Conservation (phyloP, 2,329 filamentous ascomycete species). For the Fusarium longipes region DNA sequence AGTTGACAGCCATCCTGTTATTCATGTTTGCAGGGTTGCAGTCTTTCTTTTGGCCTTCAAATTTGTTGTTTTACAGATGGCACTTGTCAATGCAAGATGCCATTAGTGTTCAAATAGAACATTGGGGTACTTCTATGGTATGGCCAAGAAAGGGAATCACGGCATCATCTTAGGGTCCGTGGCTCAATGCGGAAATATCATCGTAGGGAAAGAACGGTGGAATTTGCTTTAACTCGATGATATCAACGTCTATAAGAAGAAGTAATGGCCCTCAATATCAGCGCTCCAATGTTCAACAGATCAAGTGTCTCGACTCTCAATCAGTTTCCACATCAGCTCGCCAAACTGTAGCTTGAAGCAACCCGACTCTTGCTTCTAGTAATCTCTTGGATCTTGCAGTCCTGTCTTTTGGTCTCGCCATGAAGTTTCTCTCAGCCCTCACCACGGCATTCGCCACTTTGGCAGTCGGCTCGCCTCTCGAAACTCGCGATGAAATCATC, state of each 20-base stretch:
- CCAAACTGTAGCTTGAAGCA: not conserved
- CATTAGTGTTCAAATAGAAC: not conserved
- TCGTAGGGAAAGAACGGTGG: no score
- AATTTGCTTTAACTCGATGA: rapidly evolving
- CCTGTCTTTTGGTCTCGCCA: not conserved
- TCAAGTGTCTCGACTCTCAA: no score
- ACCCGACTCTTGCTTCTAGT: not conserved
- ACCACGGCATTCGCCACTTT: conserved; percentile 30
- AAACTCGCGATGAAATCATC: conserved; percentile 17
- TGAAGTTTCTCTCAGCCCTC: conserved; percentile 34
- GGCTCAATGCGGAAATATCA: conserved; percentile 7
- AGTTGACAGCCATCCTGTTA: rapidly evolving
- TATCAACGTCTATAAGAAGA: conserved; percentile 16
- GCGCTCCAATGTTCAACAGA: no score
- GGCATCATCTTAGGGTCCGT: conserved; percentile 3
- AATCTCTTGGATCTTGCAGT: rapidly evolving
- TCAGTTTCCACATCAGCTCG: not conserved
- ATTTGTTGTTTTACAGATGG: conserved; percentile 15
- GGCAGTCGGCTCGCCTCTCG: conserved; percentile 28
- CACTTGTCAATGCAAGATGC: not conserved
- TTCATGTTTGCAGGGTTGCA: not conserved
- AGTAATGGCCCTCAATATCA: not conserved
- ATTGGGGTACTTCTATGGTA: not conserved
- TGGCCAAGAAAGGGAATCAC: conserved; percentile 17
- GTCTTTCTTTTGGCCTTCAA: not conserved